These are phyloP conservation scores for Vaccinium darrowii DNA, from an alignment of 148 eudicot species.

Conservation along the genomic window DNA sequence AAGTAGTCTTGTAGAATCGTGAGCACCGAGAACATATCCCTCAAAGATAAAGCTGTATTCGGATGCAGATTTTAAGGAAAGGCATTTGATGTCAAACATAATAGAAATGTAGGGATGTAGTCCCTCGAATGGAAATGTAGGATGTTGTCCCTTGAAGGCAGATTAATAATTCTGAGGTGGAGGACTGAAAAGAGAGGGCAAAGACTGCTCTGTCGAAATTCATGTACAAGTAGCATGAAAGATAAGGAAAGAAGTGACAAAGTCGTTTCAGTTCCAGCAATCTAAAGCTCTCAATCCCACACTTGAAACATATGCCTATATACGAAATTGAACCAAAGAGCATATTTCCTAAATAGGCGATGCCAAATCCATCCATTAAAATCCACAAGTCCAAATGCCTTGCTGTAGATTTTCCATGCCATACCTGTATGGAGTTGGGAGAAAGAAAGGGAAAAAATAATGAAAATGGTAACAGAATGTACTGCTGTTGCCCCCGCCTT, in stretches of 20 bases:
- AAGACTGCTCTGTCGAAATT: not conserved
- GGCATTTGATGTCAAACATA: not conserved
- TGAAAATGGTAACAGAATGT: conserved; percentile 18
- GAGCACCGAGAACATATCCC: not conserved
- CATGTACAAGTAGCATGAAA: not conserved
- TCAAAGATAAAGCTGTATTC: not conserved
- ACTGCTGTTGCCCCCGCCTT: conserved; percentile 99
- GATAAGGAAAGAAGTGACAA: not conserved
- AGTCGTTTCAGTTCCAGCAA: not conserved
- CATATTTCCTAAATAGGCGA: not conserved
- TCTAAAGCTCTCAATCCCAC: not conserved
- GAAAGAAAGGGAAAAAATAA: not conserved
- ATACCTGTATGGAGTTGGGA: not conserved
- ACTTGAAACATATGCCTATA: not conserved
- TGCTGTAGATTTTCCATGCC: not conserved
- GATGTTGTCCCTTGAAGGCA: not conserved
- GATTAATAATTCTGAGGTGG: not conserved
- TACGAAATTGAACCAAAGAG: not conserved
- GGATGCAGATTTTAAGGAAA: not conserved
- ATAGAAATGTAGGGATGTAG: not conserved
- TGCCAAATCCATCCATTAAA: not conserved
- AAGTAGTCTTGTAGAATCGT: not conserved
- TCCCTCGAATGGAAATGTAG: not conserved
- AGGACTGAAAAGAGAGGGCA: not conserved
- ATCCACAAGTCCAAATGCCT: not conserved